A percentile compares a stretch with the other conserved stretches of the same genome.
Evolutionary conservation across 192 early-diverging fungal genomes (phyloP).

Genomic region (Radiomyces spectabilis): DNA sequence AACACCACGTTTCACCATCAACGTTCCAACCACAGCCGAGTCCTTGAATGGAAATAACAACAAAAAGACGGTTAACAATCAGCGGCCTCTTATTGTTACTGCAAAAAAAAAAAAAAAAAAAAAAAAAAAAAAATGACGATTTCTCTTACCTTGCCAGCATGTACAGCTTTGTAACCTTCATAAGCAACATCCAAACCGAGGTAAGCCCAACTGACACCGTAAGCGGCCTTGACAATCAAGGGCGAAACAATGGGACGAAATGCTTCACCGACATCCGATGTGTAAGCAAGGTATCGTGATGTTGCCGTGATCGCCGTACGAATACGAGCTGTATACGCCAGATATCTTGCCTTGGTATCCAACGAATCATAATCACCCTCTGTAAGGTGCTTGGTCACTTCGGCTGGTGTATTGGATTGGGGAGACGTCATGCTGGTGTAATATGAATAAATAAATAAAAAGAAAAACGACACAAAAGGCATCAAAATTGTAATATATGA

Average conservation of each 20-base stretch:
- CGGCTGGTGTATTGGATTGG: too few species aligned
- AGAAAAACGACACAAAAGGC: too few species aligned
- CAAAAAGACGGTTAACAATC: too few species aligned
- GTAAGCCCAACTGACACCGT: constrained; percentile 54
- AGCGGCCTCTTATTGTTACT: background rate
- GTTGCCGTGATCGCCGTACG: constrained; percentile 33
- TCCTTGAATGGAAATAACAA: background rate
- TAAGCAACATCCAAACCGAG: constrained; percentile 55
- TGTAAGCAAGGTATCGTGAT: constrained; percentile 52
- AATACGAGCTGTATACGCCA: constrained; percentile 44
- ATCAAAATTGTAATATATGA: too few species aligned
- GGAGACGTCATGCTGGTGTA: too few species aligned
- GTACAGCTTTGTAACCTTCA: constrained; percentile 48
- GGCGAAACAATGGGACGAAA: constrained; percentile 55
- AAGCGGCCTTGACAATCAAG: constrained; percentile 48
- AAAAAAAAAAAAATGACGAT: background rate
- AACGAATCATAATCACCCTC: constrained; percentile 35
- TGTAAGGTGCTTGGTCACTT: constrained; percentile 7
- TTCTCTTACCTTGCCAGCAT: constrained; percentile 31
- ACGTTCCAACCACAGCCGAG: constrained; percentile 31
- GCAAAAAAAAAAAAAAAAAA: background rate
- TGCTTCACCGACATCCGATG: constrained; percentile 65
- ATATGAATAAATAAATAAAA: too few species aligned
- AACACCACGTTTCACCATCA: constrained; percentile 46
- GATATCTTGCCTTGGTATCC: constrained; percentile 41